Evolutionary conservation across 2,329 filamentous ascomycete species (phyloP).

Genomic region (Colletotrichum karsti): DNA sequence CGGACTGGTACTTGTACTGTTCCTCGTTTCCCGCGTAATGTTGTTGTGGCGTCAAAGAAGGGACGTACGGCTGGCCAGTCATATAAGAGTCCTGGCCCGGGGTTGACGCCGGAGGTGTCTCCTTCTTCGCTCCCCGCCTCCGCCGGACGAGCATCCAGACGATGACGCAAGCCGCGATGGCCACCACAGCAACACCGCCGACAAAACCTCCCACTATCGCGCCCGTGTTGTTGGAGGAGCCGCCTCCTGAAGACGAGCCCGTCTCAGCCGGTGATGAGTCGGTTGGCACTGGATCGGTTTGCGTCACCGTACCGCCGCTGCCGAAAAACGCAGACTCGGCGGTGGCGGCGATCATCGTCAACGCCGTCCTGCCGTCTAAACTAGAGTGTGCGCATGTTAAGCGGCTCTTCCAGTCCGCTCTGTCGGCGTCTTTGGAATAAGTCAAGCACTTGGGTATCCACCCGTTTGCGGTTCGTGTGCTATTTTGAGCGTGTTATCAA

Average conservation of each 20-base stretch:
- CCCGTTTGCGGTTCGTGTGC: background rate
- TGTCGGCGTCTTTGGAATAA: background rate
- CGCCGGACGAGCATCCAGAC: conserved; percentile 5
- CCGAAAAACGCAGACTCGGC: background rate
- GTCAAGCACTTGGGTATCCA: background rate
- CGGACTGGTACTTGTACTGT: background rate
- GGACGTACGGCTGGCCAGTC: background rate
- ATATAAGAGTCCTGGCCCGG: background rate
- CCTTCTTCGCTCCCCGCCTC: background rate
- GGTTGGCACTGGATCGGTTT: background rate
- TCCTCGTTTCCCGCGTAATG: background rate
- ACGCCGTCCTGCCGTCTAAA: background rate
- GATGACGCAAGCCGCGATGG: conserved; percentile 10
- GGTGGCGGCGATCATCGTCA: background rate
- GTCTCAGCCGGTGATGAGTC: background rate
- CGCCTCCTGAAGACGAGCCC: background rate
- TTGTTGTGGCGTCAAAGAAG: background rate
- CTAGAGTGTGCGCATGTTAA: background rate
- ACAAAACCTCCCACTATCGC: conserved; percentile 10
- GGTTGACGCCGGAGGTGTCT: background rate
- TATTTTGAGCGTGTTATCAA: background rate
- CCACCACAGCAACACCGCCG: background rate
- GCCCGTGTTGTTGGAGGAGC: background rate
- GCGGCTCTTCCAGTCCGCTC: background rate
- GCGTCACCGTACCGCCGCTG: background rate